Base-by-base conservation (phyloP, 2,329 filamentous ascomycete genomes). In the Dryadomyces sulphureus region DNA sequence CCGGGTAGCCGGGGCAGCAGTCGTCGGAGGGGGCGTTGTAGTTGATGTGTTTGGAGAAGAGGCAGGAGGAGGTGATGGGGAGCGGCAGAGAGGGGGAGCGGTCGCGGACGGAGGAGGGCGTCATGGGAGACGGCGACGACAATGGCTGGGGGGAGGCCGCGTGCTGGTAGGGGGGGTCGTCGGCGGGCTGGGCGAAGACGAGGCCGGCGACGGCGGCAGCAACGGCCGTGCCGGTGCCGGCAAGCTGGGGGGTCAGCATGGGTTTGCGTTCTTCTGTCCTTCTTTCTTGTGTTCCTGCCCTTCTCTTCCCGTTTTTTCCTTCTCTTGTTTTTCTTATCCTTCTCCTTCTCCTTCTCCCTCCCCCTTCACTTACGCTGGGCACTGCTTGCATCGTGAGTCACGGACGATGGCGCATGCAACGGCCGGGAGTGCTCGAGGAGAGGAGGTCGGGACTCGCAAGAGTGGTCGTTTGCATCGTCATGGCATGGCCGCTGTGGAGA, bases 151-250 rank as follows among this genome's bases (percentile, higher is more conserved):
- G 38, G 5, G 48, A 47, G 20, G 21, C 34, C 25, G 57, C 52
- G 24, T 56, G 60, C 42, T 56, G 56, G 25, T 52, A 45, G 36
- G 54, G 56, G 39, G 57, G 60, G 50, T 63, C 55, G 54, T 73
- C 69, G 53, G 62, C 57, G 39, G 69, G 62, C 59, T 77, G 72
- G 54, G 72, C 74, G 60, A 79, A 77, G 53, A 73, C 72, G 51
- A 79, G 62, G 54, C 75, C 74, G 54, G 66, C 69, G 60, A 73
- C 67, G 54, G 74, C 74, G 56, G 73, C 73, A 62, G 74, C 75
- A 59, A 77, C 70, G 53, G 72, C 73, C 62, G 73, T 74, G 60
- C 75, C 72, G 54, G 74, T 71, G 61, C 73, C 75, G 62, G 77
- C 70, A 55, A 79, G 73, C 75, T 79, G 56, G 16, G 11, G 27